Base-by-base conservation (phyloP, 768 basidiomycete genomes). In the Lactifluus volemus region DNA sequence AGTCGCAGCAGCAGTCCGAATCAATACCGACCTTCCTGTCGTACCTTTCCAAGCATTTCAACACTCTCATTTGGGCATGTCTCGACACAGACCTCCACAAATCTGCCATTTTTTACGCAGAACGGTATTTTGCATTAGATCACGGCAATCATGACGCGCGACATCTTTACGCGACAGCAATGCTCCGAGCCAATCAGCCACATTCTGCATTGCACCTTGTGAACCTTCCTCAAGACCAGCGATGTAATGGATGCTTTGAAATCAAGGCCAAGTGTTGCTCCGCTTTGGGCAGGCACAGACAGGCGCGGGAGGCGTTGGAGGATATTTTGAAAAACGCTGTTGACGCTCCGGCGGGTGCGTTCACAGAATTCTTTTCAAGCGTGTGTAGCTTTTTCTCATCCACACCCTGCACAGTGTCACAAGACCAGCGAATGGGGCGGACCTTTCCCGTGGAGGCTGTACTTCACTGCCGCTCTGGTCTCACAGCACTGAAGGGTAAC, bases 81-180 rank as follows among this genome's bases (percentile, higher is more conserved):
- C 84, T 93, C 60, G 91, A 93, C 75, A 80, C 84, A 57, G 87
- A 88, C 68, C 83, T 93, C 49, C 77, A 81, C 67, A 82, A 80
- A 72, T 85, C 90, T 12, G 92, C 92, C 44, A 81, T 91, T 49
- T 96, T 96, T 77, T 89, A 89, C 75, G 90, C 92, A 39, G 93
- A 95, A 74, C 77, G 90, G 65, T 89, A 89, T 71, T 87, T 80
- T 70, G 81, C 84, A 44, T 74, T 89, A 72, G 85, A 89, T 73
- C 77, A 79, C 63, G 71, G 76, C 34, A 84, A 83, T 72, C 92
- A 95, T 70, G 85, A 89, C 69, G 84, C 90, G 65, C 82, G 89
- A 59, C 91, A 91, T 76, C 80, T 94, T 49, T 89, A 90, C 78
- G 90, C 92, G 65, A 85, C 81, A 47, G 79, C 85, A 19, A 81